Evolutionary conservation across 129 eudicot genomes (phyloP).

Genomic region (Helianthus tuberosus): DNA sequence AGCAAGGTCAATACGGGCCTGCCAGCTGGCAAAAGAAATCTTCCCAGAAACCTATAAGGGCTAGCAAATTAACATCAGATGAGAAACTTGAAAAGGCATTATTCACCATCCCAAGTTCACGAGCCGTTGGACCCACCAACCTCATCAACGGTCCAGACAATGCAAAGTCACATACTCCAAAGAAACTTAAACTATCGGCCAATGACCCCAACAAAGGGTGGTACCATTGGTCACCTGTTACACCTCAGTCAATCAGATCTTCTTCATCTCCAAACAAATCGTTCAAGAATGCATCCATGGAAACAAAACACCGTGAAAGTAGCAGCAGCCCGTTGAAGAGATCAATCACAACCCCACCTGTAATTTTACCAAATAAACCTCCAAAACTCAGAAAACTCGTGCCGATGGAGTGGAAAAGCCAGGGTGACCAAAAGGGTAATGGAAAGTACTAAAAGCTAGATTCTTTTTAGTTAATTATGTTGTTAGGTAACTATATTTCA

Average conservation of each 20-base stretch:
- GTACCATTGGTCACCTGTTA: constrained; percentile 41
- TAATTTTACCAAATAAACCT: constrained; percentile 45
- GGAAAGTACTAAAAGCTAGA: constrained; percentile 14
- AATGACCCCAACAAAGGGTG: constrained; percentile 34
- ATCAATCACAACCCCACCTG: constrained; percentile 49
- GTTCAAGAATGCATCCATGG: constrained; percentile 38
- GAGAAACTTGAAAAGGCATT: constrained; percentile 53
- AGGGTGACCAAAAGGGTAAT: constrained; percentile 29
- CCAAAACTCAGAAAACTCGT: constrained; percentile 61
- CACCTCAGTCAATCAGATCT: constrained; percentile 60
- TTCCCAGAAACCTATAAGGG: constrained; percentile 53
- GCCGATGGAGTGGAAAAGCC: constrained; percentile 59
- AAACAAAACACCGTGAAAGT: constrained; percentile 36
- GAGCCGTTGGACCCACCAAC: constrained; percentile 28
- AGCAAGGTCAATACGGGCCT: constrained; percentile 40
- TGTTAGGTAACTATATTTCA: constrained; percentile 28
- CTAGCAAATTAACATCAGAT: constrained; percentile 49
- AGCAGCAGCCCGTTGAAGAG: constrained; percentile 46
- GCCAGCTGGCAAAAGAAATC: constrained; percentile 59
- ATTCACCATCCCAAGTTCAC: constrained; percentile 47
- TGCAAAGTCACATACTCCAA: constrained; percentile 30
- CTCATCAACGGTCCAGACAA: constrained; percentile 15
- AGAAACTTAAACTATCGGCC: constrained; percentile 41
- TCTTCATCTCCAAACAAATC: constrained; percentile 50
- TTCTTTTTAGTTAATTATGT: constrained; percentile 30